These are phyloP conservation scores for Ichthyophthirius multifiliis DNA, from an alignment of 169 alveolate genomes.

Conservation along the genomic window DNA sequence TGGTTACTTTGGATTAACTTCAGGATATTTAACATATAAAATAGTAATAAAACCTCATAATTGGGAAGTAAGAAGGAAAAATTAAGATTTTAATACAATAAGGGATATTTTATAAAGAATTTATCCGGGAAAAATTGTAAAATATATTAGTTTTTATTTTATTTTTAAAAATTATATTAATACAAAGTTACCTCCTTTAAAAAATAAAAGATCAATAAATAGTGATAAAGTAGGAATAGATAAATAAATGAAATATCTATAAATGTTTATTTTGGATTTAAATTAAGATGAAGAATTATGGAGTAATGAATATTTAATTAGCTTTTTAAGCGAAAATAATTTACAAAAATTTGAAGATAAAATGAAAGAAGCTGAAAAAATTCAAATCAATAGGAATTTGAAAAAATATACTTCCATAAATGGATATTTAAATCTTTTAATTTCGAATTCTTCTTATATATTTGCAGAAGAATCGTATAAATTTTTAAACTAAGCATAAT, in stretches of 20 bases:
- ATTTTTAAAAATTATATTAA: neutral
- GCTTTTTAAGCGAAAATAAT: neutral
- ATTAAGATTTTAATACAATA: neutral
- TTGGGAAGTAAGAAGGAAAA: slow-evolving; percentile 6
- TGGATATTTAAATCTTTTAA: neutral
- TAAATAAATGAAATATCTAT: neutral
- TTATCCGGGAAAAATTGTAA: slow-evolving; percentile 2
- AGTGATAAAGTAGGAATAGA: neutral
- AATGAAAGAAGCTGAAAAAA: neutral
- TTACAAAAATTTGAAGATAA: neutral
- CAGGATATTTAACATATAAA: slow-evolving; percentile 2
- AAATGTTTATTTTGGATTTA: neutral
- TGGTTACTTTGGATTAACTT: neutral
- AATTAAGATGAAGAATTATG: neutral
- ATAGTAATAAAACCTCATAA: neutral
- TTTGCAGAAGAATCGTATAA: neutral
- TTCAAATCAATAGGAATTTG: neutral
- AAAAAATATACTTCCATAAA: neutral
- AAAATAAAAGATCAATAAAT: neutral
- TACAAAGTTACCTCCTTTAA: neutral
- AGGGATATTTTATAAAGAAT: neutral
- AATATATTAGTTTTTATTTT: neutral
- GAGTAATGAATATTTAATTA: neutral
- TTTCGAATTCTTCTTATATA: neutral
- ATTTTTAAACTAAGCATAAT: neutral